phyloP scores from a whole-genome alignment of 129 eudicot genomes.

The Escallonia herrerae region DNA sequence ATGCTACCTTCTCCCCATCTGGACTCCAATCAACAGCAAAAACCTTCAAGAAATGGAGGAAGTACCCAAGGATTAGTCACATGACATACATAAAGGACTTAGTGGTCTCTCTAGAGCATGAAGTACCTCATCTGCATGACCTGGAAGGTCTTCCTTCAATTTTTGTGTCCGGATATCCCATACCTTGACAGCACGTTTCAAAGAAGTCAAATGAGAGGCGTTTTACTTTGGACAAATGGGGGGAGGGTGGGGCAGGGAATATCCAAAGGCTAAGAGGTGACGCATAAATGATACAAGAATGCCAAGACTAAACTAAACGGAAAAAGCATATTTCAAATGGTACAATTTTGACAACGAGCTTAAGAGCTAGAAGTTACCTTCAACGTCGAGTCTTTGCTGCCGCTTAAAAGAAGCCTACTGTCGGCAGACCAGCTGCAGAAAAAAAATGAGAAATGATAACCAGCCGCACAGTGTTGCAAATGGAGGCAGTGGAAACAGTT shows the following conservation, averaged over 20 bases:
- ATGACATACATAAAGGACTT: too few relatives aligned
- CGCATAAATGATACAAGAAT: too few relatives aligned
- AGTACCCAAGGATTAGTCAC: not conserved
- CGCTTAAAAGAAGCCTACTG: slow-evolving; percentile 92
- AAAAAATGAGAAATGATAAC: slow-evolving; percentile 13
- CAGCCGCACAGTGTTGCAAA: not conserved
- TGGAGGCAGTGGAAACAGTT: not conserved
- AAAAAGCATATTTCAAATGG: too few relatives aligned
- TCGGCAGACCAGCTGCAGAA: slow-evolving; percentile 97
- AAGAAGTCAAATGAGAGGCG: too few relatives aligned
- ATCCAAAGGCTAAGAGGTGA: too few relatives aligned
- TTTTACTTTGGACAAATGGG: too few relatives aligned
- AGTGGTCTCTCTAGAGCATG: not conserved
- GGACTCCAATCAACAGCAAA: slow-evolving; percentile 99
- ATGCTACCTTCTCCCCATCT: slow-evolving; percentile 98
- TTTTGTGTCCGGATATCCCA: slow-evolving; percentile 90
- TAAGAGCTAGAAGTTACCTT: slow-evolving; percentile 38
- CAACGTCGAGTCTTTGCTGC: slow-evolving; percentile 96
- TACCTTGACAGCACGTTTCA: slow-evolving; percentile 36
- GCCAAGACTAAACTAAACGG: too few relatives aligned
- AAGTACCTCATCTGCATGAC: slow-evolving; percentile 91
- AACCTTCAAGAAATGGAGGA: slow-evolving; percentile 38
- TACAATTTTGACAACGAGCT: too few relatives aligned
- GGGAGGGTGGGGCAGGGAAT: too few relatives aligned
- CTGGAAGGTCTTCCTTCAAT: slow-evolving; percentile 92